phyloP scores from a whole-genome alignment of 73 alveolate species.

The Paramecium primaurelia region DNA sequence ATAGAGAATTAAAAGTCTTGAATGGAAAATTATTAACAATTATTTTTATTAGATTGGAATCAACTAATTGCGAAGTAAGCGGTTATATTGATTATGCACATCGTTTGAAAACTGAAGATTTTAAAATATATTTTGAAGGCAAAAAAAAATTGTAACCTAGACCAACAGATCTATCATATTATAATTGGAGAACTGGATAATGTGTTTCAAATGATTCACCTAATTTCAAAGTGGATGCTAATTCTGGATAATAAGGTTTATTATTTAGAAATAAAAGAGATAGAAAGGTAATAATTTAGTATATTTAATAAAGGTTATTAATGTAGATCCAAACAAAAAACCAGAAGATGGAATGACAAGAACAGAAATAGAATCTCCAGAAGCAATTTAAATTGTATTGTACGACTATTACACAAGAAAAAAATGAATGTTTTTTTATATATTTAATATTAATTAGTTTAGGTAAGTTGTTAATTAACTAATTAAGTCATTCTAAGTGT shows the following conservation, averaged over 20 bases:
- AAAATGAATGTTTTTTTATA: slow-evolving; percentile 52
- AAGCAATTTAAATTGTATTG: slow-evolving; percentile 82
- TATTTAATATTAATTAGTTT: not conserved
- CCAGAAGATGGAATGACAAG: slow-evolving; percentile 95
- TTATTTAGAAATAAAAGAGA: slow-evolving; percentile 95
- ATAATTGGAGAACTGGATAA: slow-evolving; percentile 95
- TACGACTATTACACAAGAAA: slow-evolving; percentile 88
- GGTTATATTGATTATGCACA: slow-evolving; percentile 97
- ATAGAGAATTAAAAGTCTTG: slow-evolving; percentile 82
- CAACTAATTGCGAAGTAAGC: slow-evolving; percentile 79
- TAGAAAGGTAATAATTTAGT: slow-evolving; percentile 63
- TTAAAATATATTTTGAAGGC: slow-evolving; percentile 91
- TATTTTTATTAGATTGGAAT: slow-evolving; percentile 88
- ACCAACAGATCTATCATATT: slow-evolving; percentile 89
- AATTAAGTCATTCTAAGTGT: not conserved
- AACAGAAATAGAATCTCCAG: slow-evolving; percentile 80
- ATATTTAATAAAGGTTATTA: slow-evolving; percentile 70
- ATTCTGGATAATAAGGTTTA: slow-evolving; percentile 80
- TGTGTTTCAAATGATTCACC: slow-evolving; percentile 93
- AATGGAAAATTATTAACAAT: slow-evolving; percentile 94
- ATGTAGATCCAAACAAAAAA: slow-evolving; percentile 91
- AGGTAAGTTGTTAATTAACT: not conserved
- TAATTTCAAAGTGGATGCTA: slow-evolving; percentile 91
- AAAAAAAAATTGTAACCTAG: slow-evolving; percentile 89
- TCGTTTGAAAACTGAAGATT: slow-evolving; percentile 93